Percentiles rank a stretch among this genome's conserved stretches.
phyloP scores from a whole-genome alignment of 2,329 filamentous ascomycete species.

The Cryphonectria japonica region DNA sequence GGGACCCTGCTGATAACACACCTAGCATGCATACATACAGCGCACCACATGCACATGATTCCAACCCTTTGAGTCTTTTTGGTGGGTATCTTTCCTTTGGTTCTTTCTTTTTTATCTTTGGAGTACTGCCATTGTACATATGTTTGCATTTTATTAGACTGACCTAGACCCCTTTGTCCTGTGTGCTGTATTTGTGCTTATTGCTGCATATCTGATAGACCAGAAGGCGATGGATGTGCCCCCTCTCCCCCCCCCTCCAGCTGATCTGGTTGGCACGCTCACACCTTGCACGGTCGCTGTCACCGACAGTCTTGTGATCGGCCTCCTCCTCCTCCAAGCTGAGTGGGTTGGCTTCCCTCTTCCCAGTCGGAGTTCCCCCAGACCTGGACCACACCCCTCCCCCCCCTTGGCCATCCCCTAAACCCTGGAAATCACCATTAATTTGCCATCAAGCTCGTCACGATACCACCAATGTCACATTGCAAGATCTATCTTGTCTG shows the following conservation, averaged over 20 bases:
- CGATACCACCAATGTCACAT: slow-evolving; percentile 11
- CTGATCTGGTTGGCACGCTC: slow-evolving; percentile 4
- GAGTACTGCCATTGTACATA: not conserved
- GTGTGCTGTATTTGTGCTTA: not conserved
- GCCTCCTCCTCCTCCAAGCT: slow-evolving; percentile 13
- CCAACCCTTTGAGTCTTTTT: not conserved
- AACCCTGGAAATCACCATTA: slow-evolving; percentile 29
- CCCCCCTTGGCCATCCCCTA: slow-evolving; percentile 24
- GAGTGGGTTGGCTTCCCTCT: slow-evolving; percentile 25
- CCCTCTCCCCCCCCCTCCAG: not conserved
- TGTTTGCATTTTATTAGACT: not conserved
- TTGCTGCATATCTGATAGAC: not conserved
- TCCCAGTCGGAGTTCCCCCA: slow-evolving; percentile 17
- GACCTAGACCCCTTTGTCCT: not conserved
- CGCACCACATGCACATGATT: not conserved
- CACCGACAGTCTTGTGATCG: slow-evolving; percentile 30
- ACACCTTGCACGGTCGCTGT: slow-evolving; percentile 15
- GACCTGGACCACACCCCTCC: not conserved
- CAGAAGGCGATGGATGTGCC: not conserved
- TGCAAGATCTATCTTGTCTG: not conserved
- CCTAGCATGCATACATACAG: not conserved
- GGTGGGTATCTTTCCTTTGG: not conserved
- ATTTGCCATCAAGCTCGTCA: slow-evolving; percentile 26
- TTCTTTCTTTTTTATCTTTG: not conserved
- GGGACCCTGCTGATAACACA: not conserved